These are phyloP conservation scores for Chamaecyparis obtusa DNA, from an alignment of 75 land plant species.

Conservation along the genomic window DNA sequence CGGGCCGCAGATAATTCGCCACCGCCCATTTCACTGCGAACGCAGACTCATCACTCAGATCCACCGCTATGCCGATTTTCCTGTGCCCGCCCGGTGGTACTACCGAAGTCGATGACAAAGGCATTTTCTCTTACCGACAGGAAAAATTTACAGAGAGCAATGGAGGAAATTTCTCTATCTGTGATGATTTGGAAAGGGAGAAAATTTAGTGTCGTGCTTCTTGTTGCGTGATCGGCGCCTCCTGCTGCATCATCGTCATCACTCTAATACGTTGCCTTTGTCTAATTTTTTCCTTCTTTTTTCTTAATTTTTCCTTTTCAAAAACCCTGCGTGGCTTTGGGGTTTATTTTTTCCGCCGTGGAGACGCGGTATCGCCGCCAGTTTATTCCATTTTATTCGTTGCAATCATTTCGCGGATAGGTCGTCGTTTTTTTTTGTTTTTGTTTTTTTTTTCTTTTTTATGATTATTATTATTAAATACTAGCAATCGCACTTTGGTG, in stretches of 20 bases:
- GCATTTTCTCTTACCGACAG: background rate
- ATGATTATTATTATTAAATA: no score
- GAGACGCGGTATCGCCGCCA: background rate
- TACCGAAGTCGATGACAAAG: slow-evolving; percentile 6
- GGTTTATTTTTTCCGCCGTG: background rate
- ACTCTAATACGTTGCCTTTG: background rate
- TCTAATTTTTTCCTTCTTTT: background rate
- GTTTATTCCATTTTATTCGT: background rate
- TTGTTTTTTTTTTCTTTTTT: no score
- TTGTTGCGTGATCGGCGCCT: background rate
- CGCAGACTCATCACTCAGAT: slow-evolving; percentile 87
- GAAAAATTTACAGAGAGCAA: background rate
- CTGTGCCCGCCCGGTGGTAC: slow-evolving; percentile 30
- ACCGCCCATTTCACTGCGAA: slow-evolving; percentile 84
- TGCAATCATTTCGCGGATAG: no score
- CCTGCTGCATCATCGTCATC: background rate
- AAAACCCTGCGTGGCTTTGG: background rate
- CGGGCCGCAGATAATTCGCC: slow-evolving; percentile 75
- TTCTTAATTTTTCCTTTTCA: no score
- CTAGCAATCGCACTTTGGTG: no score
- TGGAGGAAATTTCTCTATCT: background rate
- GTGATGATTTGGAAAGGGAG: background rate
- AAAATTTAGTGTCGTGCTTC: background rate
- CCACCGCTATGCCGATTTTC: slow-evolving; percentile 80
- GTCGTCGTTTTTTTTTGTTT: no score